Evolutionary conservation across 139 green algal species (phyloP).

Genomic region (Pleodorina starrii): DNA sequence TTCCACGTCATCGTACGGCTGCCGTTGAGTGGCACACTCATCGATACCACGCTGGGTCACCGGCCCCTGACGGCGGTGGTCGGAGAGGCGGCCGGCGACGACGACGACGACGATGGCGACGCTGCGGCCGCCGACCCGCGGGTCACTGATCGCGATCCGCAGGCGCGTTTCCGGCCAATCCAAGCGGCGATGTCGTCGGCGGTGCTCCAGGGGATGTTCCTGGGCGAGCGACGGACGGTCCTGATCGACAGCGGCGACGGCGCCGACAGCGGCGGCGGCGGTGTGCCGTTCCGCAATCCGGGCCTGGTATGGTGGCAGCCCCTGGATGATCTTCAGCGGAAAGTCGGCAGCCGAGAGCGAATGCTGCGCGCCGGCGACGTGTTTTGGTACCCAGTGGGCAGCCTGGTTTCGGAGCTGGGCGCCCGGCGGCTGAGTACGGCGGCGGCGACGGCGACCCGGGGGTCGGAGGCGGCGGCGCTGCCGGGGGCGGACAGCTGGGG

Average conservation of each 20-base stretch:
- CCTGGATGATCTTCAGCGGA: slow-evolving; percentile 23
- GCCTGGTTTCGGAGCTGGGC: slow-evolving; percentile 18
- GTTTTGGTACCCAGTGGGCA: slow-evolving; percentile 38
- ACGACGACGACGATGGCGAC: too few relatives aligned
- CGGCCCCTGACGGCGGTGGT: slow-evolving; percentile 2
- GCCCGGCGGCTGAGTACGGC: background rate
- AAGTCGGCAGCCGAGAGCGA: background rate
- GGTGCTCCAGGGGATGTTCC: background rate
- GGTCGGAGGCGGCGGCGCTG: background rate
- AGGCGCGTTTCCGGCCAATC: slow-evolving; percentile 29
- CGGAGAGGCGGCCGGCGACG: background rate
- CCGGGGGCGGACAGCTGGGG: slow-evolving; percentile 22
- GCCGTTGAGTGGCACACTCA: slow-evolving; percentile 13
- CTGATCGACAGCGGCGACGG: background rate
- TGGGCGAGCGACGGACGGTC: background rate
- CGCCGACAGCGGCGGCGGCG: background rate
- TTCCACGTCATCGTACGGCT: slow-evolving; percentile 38
- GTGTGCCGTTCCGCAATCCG: slow-evolving; percentile 33
- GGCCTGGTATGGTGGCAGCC: slow-evolving; percentile 46
- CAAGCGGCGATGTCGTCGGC: background rate
- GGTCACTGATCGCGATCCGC: slow-evolving; percentile 11
- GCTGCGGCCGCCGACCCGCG: too few relatives aligned
- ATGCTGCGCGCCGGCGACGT: background rate
- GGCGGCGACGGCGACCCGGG: background rate
- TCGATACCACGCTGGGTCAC: slow-evolving; percentile 36